Conservation (phyloP, 495 filamentous ascomycete genomes). For the Schizothecium vesticola region DNA sequence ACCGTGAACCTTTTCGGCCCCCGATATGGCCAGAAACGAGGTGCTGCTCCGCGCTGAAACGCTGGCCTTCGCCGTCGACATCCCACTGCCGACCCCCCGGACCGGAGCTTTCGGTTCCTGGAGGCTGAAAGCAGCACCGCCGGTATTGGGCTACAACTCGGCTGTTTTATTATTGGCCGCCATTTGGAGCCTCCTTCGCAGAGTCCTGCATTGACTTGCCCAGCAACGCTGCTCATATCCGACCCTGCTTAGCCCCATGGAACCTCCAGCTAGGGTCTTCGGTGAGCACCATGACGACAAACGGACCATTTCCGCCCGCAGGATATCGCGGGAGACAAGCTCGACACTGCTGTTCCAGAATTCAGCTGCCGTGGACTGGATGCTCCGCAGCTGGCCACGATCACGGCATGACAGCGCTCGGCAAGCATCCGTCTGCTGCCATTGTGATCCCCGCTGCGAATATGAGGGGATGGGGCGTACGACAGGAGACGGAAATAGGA, state of each 20-base stretch:
- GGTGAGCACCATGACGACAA: background rate
- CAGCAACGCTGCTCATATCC: background rate
- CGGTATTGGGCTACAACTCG: background rate
- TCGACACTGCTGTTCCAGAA: background rate
- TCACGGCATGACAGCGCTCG: background rate
- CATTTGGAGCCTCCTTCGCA: background rate
- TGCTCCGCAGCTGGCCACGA: background rate
- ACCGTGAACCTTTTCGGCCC: background rate
- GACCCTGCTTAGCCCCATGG: background rate
- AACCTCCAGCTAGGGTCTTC: background rate
- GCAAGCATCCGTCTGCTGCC: background rate
- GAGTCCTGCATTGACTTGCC: background rate
- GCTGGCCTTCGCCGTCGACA: background rate
- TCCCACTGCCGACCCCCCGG: background rate
- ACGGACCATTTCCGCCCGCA: background rate
- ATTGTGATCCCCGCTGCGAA: background rate
- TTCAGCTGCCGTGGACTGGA: background rate
- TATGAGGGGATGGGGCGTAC: background rate
- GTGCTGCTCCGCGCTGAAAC: background rate
- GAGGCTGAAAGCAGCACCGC: slow-evolving; percentile 2
- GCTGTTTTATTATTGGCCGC: slow-evolving; percentile 8
- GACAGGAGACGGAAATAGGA: background rate
- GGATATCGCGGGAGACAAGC: background rate
- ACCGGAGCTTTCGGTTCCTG: background rate
- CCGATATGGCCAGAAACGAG: background rate